Evolutionary conservation across 1,284 basidiomycete genomes (phyloP), one percentile per base, ranked within the genome.

Genomic region (Ustilago vetiveriae): DNA sequence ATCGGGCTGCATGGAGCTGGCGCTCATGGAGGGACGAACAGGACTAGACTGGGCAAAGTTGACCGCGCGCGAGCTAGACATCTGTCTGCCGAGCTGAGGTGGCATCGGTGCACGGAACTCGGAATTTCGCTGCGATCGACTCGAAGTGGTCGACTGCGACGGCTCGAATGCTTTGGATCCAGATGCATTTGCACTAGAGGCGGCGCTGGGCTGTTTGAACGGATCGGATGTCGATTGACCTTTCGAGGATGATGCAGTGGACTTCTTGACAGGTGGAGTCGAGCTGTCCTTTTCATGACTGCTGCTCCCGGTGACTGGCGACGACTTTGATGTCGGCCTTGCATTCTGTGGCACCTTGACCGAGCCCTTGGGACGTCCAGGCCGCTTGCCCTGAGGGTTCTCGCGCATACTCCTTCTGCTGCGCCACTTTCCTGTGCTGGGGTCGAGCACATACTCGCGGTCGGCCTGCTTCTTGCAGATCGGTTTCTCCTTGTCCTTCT

Each of bases 41-140:
- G 76, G 72, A 39, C 57, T 63, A 21, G 76, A 75, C 39, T 74
- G 67, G 21, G 74, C 60, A 33, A 70, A 65, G 37, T 63, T 64
- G 59, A 56, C 48, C 38, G 21, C 36, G 6, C 51, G 35, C 17
- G 53, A 43, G 4, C 33, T 35, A 9, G 40, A 23, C 10, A 39
- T 47, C 40, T 60, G 58, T 19, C 58, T 32, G 14, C 45, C 44
- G 3, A 41, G 39, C 24, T 41, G 51, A 19, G 35, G 50, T 17
- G 56, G 48, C 47, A 46, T 54, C 8, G 45, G 52, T 24, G 55
- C 36, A 38, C 48, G 54, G 51, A 58, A 57, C 6, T 53, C 44
- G 45, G 14, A 17, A 13, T 43, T 36, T n/a, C 40, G 43, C 13
- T 40, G 43, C 16, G 16, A 21, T 22, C 26, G 42, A 29, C 21